Evolutionary conservation across 2,329 filamentous ascomycete species (phyloP), one percentile per base, ranked within the genome.

Genomic region (Colletotrichum sp.): DNA sequence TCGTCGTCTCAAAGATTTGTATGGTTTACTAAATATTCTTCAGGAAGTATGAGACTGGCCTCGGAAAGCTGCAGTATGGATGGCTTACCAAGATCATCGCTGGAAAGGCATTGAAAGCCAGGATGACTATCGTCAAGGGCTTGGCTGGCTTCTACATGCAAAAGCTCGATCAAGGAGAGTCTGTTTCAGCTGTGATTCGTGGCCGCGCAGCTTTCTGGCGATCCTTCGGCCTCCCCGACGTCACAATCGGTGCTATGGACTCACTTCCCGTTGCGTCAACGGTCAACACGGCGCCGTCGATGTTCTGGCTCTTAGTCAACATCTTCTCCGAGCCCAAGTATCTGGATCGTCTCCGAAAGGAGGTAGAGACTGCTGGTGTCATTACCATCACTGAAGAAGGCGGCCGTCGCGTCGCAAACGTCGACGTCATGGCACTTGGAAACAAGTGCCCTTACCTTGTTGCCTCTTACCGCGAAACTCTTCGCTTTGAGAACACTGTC

Each of bases 381-480:
- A 68, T 77, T 32, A 71, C 72, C 24, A 26, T 68, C 6, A 24
- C 66, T 2, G 67, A 77, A 7, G 69, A 72, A 6, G 71, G 67
- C 21, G 72, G 34, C 24, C 71, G 57, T 68, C 77, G 71, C 12
- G 71, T 63, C 4, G 80, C 79, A 3, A 81, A 76, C 0, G 79
- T 89, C 13, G 82, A 86, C 58, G 80, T 84, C 58, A 78, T 78
- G 2, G 77, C 78, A 2, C 79, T 90, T 8, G 83, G 84, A 55
- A 80, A 84, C 13, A 61, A 78, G 3, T 88, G 86, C 70, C 85
- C 86, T 0, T 80, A 88, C 6, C 79, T 90, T 16, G 80, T 85
- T 21, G 85, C 86, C 8, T 82, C 82, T 8, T 88, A 85, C 77
- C 85, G 85, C 58, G 88, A 90, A 78, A 83, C 82, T 0, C 79